Base-by-base conservation (phyloP, 495 filamentous ascomycete genomes). In the Cladorrhinum samala region DNA sequence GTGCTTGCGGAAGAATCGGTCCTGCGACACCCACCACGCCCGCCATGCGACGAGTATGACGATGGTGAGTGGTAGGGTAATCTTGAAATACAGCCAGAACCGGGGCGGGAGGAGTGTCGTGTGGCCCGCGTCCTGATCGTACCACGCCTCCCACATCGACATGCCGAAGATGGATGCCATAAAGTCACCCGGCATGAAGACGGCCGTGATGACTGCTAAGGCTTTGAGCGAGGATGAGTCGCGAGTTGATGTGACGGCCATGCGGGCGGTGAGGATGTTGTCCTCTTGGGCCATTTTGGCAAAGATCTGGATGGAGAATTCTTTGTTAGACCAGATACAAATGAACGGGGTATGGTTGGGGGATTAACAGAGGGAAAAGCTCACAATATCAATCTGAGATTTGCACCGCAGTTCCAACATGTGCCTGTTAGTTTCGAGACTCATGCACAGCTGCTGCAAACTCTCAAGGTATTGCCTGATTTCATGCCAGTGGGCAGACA, bases 161-260 rank as follows among this genome's bases (percentile, higher is more conserved):
- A 68, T 62, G 2, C 66, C 66, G 53, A 68, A 66, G 2, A 68
- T 46, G 9, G 64, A 61, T n/a, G 61, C 66, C 33, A 68, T 66
- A 43, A 65, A 68, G 33, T 68, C 66, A n/a, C 61, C 66, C 0
- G 66, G 66, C 2, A 68, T 51, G 52, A 68, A 68, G 33, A 68
- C 46, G 9, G 66, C 66, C 2, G 66, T 68, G 41, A 68, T 68
- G 0, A 68, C 64, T 0, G 66, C 66, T 7, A 68, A 50, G 0
- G 64, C 66, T 40, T 68, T 68, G 61, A 68, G 66, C 9, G 66
- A 68, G 0, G 66, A 68, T 33, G 59, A 65, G 46, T 68, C 66
- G 11, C 66, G 59, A 2, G 64, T 68, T 5, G 66, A 67, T 1
- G 66, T 64, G n/a, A 68, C 64, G 1, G 66, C 66, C 66, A 68